A percentile compares a stretch with the other conserved stretches of the same genome.
phyloP scores from a whole-genome alignment of 2,329 filamentous ascomycete genomes.

The Elsinoe fawcettii region DNA sequence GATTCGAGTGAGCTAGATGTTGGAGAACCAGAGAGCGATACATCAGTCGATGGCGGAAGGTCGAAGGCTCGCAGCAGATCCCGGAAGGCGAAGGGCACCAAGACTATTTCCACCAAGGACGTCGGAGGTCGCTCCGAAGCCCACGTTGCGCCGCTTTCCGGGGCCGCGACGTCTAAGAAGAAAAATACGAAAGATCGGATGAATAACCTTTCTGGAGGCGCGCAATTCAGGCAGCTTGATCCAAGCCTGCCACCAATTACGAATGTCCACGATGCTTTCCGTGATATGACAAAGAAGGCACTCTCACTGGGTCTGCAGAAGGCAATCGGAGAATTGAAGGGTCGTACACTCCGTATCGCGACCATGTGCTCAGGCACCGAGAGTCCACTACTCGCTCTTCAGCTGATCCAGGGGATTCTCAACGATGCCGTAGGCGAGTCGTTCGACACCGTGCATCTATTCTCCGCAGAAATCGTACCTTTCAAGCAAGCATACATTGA shows the following conservation, averaged over 20 bases:
- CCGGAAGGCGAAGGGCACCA: neutral
- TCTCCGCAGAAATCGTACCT: conserved; percentile 41
- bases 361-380: conserved; percentile 78
- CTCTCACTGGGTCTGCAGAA: conserved; percentile 29
- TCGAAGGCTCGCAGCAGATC: neutral
- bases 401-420: conserved; percentile 43
- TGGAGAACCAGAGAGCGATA: neutral
- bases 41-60: neutral
- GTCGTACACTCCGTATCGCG: conserved; percentile 46
- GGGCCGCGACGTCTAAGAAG: neutral
- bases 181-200: conserved; percentile 9
- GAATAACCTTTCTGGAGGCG: conserved; percentile 1
- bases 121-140: neutral
- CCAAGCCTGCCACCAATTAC: conserved; percentile 39
- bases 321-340: conserved; percentile 30
- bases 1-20: neutral
- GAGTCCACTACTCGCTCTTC: conserved; percentile 59
- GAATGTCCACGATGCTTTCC: conserved; percentile 43
- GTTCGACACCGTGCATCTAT: conserved; percentile 32
- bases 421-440: conserved; percentile 19
- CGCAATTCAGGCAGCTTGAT: conserved; percentile 22
- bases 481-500: conserved; percentile 44
- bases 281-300: conserved; percentile 38
- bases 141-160: neutral
- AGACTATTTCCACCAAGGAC: neutral